Evolutionary conservation across 352 stramenopile genomes (phyloP).

Genomic region (Stramenopiles sp.): DNA sequence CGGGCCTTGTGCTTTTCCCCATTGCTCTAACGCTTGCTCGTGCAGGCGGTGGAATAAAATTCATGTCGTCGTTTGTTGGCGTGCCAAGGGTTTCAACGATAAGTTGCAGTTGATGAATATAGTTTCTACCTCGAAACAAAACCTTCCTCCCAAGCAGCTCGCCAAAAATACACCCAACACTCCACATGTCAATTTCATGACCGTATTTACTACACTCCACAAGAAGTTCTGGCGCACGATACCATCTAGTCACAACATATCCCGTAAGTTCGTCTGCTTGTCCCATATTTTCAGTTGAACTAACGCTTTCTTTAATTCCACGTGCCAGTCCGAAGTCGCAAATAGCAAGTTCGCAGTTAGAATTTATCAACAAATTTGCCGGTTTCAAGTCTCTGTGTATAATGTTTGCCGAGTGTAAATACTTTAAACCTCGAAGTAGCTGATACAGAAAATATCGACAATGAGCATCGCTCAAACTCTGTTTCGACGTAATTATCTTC

Average conservation of each 20-base stretch:
- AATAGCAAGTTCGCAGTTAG: slow-evolving; percentile 82
- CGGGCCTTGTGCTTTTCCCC: slow-evolving; percentile 40
- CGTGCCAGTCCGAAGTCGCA: slow-evolving; percentile 84
- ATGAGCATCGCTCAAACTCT: slow-evolving; percentile 68
- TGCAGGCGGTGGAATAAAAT: slow-evolving; percentile 82
- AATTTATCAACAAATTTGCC: slow-evolving; percentile 88
- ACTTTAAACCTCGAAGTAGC: slow-evolving; percentile 81
- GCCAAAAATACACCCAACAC: slow-evolving; percentile 95
- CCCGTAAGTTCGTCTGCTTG: slow-evolving; percentile 45
- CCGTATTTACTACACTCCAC: slow-evolving; percentile 92
- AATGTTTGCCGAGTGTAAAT: slow-evolving; percentile 85
- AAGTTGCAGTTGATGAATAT: slow-evolving; percentile 96
- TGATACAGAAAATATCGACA: slow-evolving; percentile 90
- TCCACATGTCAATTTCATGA: slow-evolving; percentile 89
- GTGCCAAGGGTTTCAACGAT: slow-evolving; percentile 90
- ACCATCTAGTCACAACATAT: slow-evolving; percentile 73
- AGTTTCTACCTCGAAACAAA: slow-evolving; percentile 94
- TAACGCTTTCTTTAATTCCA: slow-evolving; percentile 50
- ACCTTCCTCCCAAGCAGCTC: slow-evolving; percentile 92
- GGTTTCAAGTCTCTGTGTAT: slow-evolving; percentile 91
- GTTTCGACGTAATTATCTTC: slow-evolving; percentile 89
- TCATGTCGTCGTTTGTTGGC: slow-evolving; percentile 70
- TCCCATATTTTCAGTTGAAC: background rate
- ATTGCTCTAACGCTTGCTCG: slow-evolving; percentile 51
- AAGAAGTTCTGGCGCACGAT: slow-evolving; percentile 78